Conservation (phyloP, 2,329 filamentous ascomycete genomes). For the Epichloe sibirici region DNA sequence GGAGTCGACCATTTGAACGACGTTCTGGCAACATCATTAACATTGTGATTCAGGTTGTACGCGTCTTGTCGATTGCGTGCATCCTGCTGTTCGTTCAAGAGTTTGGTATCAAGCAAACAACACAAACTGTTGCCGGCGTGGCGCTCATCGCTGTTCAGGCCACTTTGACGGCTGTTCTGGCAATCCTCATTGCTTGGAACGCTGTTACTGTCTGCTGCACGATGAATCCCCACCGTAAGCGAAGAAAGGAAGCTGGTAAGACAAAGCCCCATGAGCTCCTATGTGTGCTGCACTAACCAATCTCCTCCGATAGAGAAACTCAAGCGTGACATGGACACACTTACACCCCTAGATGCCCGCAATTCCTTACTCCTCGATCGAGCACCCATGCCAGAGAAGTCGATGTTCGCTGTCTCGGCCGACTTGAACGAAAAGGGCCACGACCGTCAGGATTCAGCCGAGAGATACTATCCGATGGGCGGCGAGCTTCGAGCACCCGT, state of each 20-base stretch:
- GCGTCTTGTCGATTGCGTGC: slow-evolving; percentile 77
- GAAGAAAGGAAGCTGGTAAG: slow-evolving; percentile 82
- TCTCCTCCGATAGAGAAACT: slow-evolving; percentile 49
- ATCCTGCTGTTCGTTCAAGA: slow-evolving; percentile 91
- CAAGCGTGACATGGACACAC: slow-evolving; percentile 63
- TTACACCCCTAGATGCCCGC: slow-evolving; percentile 77
- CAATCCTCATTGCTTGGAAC: slow-evolving; percentile 81
- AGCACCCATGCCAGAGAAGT: slow-evolving; percentile 21
- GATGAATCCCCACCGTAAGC: slow-evolving; percentile 81
- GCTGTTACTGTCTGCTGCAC: slow-evolving; percentile 71
- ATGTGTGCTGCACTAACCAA: slow-evolving; percentile 13
- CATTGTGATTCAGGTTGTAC: slow-evolving; percentile 78
- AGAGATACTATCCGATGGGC: slow-evolving; percentile 18
- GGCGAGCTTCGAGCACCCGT: slow-evolving; percentile 12
- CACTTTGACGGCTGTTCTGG: slow-evolving; percentile 67
- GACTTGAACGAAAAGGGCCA: slow-evolving; percentile 23
- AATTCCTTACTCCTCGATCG: slow-evolving; percentile 71
- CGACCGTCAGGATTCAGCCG: slow-evolving; percentile 19
- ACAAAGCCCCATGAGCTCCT: slow-evolving; percentile 8
- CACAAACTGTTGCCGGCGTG: slow-evolving; percentile 88
- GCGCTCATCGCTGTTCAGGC: slow-evolving; percentile 88
- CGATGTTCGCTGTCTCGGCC: slow-evolving; percentile 32
- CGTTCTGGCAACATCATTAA: slow-evolving; percentile 88
- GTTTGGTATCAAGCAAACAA: slow-evolving; percentile 78
- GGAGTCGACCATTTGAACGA: slow-evolving; percentile 76